Conservation (phyloP, 202 grass and related monocot species). For the Setaria italica region DNA sequence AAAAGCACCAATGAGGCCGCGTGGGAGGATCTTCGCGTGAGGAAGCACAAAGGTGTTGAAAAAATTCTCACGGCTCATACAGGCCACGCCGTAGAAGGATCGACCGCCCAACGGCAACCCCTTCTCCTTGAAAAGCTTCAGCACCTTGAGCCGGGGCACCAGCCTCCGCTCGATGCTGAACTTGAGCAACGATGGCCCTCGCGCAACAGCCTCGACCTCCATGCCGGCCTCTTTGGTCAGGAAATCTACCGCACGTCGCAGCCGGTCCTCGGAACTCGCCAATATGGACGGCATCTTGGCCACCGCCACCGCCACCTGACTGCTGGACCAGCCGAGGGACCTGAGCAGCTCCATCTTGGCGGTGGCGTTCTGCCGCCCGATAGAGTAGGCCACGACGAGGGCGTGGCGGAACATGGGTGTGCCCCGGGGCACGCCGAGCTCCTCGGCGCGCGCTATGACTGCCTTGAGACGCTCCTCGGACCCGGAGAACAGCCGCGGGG, state of each 20-base stretch:
- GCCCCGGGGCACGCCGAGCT: constrained; percentile 1
- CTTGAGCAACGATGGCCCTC: not conserved
- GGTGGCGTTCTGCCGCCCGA: not conserved
- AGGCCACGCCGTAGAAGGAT: not conserved
- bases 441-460: constrained; percentile 1
- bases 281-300: not conserved
- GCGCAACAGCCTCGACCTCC: not conserved
- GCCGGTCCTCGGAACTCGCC: not conserved
- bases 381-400: not conserved
- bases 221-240: constrained; percentile 14
- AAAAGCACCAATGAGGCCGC: not conserved
- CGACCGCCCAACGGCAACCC: not conserved
- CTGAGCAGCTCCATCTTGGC: constrained; percentile 26
- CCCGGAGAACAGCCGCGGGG: not conserved
- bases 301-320: constrained; percentile 15
- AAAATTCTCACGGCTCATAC: not conserved
- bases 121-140: constrained; percentile 12
- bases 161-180: constrained; percentile 19
- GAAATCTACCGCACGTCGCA: constrained; percentile 9
- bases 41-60: not conserved
- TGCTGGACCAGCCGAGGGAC: not conserved
- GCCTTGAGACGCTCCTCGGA: not conserved
- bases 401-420: constrained; percentile 4
- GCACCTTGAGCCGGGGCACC: constrained; percentile 21
- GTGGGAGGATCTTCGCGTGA: not conserved